These are phyloP conservation scores for Jaenimonas drosophilae DNA, from an alignment of 208 protist species.

Conservation along the genomic window DNA sequence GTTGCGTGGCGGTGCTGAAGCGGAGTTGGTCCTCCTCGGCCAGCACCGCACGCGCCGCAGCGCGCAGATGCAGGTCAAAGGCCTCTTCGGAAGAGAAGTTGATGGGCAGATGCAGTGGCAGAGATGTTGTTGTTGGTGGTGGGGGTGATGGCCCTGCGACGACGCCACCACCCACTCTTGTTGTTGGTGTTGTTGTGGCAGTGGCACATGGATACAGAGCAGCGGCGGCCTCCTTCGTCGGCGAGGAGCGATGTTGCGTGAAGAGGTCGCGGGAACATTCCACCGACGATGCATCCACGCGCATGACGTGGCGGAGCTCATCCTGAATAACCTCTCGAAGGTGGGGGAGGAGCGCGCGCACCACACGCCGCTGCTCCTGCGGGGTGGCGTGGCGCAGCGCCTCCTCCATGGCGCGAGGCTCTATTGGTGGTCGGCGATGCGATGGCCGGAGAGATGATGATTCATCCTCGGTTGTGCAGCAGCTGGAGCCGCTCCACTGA, in stretches of 20 bases:
- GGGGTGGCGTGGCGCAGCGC: background rate
- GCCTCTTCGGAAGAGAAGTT: slow-evolving; percentile 20
- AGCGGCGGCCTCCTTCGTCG: background rate
- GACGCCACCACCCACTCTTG: no score
- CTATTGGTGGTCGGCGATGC: background rate
- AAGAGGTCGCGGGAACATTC: no score
- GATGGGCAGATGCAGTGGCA: background rate
- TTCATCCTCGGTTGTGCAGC: background rate
- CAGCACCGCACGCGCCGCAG: slow-evolving; percentile 25
- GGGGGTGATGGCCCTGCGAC: no score
- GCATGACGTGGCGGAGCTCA: no score
- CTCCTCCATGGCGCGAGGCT: background rate
- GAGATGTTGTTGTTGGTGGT: no score
- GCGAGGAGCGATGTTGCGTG: no score
- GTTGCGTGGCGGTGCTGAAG: slow-evolving; percentile 12
- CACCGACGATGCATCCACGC: no score
- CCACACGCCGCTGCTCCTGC: background rate
- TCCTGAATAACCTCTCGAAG: no score
- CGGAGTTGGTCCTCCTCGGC: slow-evolving; percentile 29
- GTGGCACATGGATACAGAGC: no score
- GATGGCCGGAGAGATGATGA: background rate
- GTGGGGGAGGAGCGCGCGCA: background rate
- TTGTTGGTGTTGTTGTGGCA: no score
- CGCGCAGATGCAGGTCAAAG: slow-evolving; percentile 40
- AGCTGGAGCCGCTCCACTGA: background rate